Evolutionary conservation across 164 flowering plant genomes (phyloP), one percentile per base, ranked within the genome.

Genomic region (Taxillus chinensis): DNA sequence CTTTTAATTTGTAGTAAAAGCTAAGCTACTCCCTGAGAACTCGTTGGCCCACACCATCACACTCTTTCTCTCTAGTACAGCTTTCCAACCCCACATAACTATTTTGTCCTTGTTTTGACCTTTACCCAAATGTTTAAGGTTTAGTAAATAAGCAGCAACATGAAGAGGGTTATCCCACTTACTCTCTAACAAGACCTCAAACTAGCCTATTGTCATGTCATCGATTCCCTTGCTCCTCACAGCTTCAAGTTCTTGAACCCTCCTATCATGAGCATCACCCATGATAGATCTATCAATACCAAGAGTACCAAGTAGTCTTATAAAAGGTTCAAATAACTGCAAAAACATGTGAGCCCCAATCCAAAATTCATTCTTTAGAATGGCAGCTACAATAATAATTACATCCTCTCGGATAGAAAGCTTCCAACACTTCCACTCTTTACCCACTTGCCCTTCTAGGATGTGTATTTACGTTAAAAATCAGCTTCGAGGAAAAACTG

Each of bases 1-100:
- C 79, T 37, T 76, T 78, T 17, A 65, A 67, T 58, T 73, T 57
- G 80, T 78, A 79, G 60, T 74, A 79, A 39, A 72, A 74, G 66
- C 76, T 69, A 45, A 79, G 76, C 51, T 78, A 74, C 67, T 79
- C 76, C 40, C 79, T 65, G 8, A 79, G 72, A 60, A 60, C 40
- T 39, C 73, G 70, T 56, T 78, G 67, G 4, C 54, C 69, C 7
- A n/a, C 54, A 55, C 71, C 62, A n/a, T 79, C 78, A 68, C 64
- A 45, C 57, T 79, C 76, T 41, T 76, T 57, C 66, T 75, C 13
- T 74, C 82, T 41, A 79, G 61, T 59, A 75, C 70, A 37, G 73
- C 62, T 58, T 76, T 75, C 82, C 82, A 76, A 59, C 78, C 75
- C 42, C 75, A 59, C 82, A 78, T 78, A 76, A 52, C n/a, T n/a